phyloP scores from a whole-genome alignment of 257 asterid species.

The Solanum clarkiae region DNA sequence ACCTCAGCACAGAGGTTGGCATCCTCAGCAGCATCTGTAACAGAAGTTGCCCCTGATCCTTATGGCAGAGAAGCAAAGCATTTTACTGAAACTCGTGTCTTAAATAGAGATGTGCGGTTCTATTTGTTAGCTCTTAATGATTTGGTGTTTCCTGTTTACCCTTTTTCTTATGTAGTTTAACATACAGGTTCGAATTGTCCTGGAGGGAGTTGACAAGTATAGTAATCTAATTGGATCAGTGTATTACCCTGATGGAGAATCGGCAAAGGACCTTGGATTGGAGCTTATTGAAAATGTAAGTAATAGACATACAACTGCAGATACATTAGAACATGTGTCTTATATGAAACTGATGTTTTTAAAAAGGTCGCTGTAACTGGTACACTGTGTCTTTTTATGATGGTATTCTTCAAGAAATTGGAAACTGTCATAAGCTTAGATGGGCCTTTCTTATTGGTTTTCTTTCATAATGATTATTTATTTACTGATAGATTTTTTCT shows the following conservation, averaged over 20 bases:
- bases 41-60: slow-evolving; percentile 75
- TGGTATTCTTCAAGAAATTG: not conserved
- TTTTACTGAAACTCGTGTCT: slow-evolving; percentile 83
- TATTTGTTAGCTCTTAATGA: not conserved
- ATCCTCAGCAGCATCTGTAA: slow-evolving; percentile 41
- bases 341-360: not conserved
- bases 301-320: not conserved
- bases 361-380: not conserved
- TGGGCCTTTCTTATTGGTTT: not conserved
- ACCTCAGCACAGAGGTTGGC: slow-evolving; percentile 92
- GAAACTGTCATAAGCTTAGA: not conserved
- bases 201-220: slow-evolving; percentile 93
- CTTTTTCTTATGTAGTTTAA: not conserved
- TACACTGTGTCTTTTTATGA: not conserved
- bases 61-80: slow-evolving; percentile 96
- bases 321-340: not conserved
- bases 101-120: slow-evolving; percentile 78
- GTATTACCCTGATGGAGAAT: slow-evolving; percentile 80
- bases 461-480: not conserved
- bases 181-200: slow-evolving; percentile 79
- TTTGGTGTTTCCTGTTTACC: not conserved
- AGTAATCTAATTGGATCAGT: slow-evolving; percentile 86
- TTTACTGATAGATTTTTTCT: not conserved
- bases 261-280: slow-evolving; percentile 76
- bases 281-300: slow-evolving; percentile 90